A percentile compares a stretch with the other conserved stretches of the same genome.
These are phyloP conservation scores for Fusarium sp. DNA, from an alignment of 2,329 filamentous ascomycete species.

Conservation along the genomic window DNA sequence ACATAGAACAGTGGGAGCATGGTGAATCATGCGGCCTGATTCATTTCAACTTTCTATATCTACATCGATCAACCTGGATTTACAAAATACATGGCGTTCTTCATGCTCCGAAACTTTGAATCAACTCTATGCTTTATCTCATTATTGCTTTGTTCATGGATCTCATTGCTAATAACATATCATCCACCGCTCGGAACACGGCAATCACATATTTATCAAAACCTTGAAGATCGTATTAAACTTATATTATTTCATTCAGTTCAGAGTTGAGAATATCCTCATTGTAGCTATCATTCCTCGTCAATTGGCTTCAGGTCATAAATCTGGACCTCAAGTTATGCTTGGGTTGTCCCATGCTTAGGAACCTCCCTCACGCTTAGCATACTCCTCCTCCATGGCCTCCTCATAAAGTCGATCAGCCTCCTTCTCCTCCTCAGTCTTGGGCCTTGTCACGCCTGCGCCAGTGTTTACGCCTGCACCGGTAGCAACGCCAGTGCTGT, in stretches of 20 bases:
- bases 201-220: background rate
- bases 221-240: background rate
- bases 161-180: background rate
- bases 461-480: constrained; percentile 63
- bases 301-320: background rate
- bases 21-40: background rate
- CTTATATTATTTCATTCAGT: background rate
- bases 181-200: background rate
- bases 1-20: background rate
- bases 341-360: constrained; percentile 34
- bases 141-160: background rate
- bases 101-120: background rate
- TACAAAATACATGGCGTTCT: background rate
- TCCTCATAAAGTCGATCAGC: constrained; percentile 64
- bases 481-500: constrained; percentile 41
- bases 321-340: background rate
- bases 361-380: constrained; percentile 65
- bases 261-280: background rate
- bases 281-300: background rate
- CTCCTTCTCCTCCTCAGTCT: constrained; percentile 62
- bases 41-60: background rate
- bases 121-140: background rate
- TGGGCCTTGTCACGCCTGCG: constrained; percentile 59
- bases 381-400: constrained; percentile 67
- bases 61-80: background rate